Conservation (phyloP, 176 grass and related monocot genomes). For the Phyllostachys edulis region DNA sequence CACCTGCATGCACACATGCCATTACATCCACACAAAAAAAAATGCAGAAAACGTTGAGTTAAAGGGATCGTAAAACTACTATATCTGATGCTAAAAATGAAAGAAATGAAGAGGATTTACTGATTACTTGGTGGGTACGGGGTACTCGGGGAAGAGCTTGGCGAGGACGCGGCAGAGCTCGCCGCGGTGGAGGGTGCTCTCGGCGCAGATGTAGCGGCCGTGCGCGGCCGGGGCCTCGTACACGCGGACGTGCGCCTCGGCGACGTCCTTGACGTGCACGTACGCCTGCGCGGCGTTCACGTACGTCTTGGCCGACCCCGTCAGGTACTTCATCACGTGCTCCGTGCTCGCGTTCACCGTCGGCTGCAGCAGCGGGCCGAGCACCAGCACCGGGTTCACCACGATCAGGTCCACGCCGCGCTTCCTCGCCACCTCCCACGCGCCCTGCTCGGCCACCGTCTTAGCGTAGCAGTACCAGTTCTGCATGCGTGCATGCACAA, state of each 20-base stretch:
- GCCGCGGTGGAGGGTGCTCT: conserved; percentile 73
- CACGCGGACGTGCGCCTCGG: conserved; percentile 66
- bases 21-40: neutral
- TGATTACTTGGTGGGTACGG: conserved; percentile 59
- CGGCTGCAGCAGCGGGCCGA: conserved; percentile 66
- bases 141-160: conserved; percentile 82
- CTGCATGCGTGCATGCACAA: conserved; percentile 1
- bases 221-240: conserved; percentile 41
- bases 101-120: no score
- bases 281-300: conserved; percentile 74
- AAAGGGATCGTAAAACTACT: no score
- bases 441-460: conserved; percentile 60
- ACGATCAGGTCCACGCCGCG: conserved; percentile 44
- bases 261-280: conserved; percentile 74
- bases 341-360: conserved; percentile 60
- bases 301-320: conserved; percentile 64
- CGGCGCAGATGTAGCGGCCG: conserved; percentile 83
- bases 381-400: conserved; percentile 65
- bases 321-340: conserved; percentile 70
- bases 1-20: conserved; percentile 29
- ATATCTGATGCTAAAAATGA: no score
- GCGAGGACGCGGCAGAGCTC: conserved; percentile 66
- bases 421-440: conserved; percentile 48
- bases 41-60: neutral
- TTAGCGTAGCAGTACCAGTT: conserved; percentile 95